Conservation (phyloP, 2,329 filamentous ascomycete genomes). For the Phialocephala subalpina region DNA sequence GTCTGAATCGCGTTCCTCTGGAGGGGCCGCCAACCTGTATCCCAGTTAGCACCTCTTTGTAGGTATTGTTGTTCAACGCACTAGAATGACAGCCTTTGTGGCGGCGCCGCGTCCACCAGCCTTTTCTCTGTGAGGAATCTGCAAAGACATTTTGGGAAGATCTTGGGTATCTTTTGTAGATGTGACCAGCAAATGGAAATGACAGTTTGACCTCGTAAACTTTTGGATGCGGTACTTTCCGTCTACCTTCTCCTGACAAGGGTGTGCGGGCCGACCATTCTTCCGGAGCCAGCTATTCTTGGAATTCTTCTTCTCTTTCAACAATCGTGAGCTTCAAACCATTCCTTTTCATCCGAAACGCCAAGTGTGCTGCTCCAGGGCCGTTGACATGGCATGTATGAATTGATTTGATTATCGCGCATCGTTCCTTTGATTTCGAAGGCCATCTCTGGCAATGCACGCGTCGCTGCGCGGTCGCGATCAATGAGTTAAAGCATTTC, state of each 20-base stretch:
- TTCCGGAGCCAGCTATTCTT: neutral
- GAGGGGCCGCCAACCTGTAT: slow-evolving; percentile 90
- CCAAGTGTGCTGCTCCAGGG: neutral
- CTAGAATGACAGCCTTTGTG: slow-evolving; percentile 95
- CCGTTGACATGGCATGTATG: neutral
- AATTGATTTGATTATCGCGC: neutral
- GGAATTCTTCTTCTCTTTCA: neutral
- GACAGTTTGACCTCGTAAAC: slow-evolving; percentile 24
- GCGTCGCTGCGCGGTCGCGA: slow-evolving; percentile 4
- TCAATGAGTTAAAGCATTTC: neutral
- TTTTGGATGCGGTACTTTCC: slow-evolving; percentile 24
- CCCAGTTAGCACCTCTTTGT: slow-evolving; percentile 32
- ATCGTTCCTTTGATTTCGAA: neutral
- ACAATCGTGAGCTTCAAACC: slow-evolving; percentile 11
- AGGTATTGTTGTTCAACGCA: slow-evolving; percentile 52
- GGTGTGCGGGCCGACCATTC: neutral
- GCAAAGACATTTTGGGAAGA: slow-evolving; percentile 51
- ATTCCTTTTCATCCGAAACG: neutral
- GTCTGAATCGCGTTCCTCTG: slow-evolving; percentile 93
- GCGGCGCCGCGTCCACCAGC: slow-evolving; percentile 57
- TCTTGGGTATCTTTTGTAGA: neutral
- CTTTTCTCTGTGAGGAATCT: slow-evolving; percentile 53
- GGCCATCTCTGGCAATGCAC: neutral
- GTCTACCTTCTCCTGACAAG: slow-evolving; percentile 14
- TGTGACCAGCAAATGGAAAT: slow-evolving; percentile 10